Conservation (phyloP, 2,329 filamentous ascomycete genomes). For the Cordyceps cicadae region DNA sequence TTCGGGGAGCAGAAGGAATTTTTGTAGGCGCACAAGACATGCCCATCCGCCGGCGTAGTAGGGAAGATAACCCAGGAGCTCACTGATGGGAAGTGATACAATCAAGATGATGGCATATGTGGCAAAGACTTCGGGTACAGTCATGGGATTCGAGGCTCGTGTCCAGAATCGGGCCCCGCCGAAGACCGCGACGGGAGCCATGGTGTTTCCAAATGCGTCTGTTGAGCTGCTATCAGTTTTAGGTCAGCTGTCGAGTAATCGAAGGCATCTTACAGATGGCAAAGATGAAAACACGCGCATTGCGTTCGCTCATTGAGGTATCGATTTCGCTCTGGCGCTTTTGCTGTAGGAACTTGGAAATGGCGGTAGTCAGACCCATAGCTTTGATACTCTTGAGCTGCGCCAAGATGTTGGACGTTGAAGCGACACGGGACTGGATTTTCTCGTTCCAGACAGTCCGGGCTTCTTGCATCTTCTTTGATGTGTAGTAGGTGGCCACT, state of each 20-base stretch:
- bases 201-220: neutral
- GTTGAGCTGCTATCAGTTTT: neutral
- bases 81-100: neutral
- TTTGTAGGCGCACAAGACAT: slow-evolving; percentile 3
- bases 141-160: neutral
- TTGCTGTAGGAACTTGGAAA: neutral
- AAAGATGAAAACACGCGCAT: neutral
- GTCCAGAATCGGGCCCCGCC: slow-evolving; percentile 8
- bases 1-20: neutral
- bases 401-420: neutral
- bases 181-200: slow-evolving; percentile 3
- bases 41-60: slow-evolving; percentile 1
- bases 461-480: slow-evolving; percentile 2
- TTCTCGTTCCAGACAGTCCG: slow-evolving; percentile 7
- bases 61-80: neutral
- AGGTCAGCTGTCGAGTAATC: neutral
- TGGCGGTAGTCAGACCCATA: neutral
- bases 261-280: neutral
- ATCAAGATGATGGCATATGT: neutral
- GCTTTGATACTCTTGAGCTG: slow-evolving; percentile 8
- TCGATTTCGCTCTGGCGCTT: neutral
- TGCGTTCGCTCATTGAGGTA: slow-evolving; percentile 1
- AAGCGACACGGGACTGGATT: neutral
- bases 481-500: neutral
- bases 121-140: slow-evolving; percentile 1